Conservation (phyloP, 2,329 filamentous ascomycete species). For the Ceratocystis albifundus region DNA sequence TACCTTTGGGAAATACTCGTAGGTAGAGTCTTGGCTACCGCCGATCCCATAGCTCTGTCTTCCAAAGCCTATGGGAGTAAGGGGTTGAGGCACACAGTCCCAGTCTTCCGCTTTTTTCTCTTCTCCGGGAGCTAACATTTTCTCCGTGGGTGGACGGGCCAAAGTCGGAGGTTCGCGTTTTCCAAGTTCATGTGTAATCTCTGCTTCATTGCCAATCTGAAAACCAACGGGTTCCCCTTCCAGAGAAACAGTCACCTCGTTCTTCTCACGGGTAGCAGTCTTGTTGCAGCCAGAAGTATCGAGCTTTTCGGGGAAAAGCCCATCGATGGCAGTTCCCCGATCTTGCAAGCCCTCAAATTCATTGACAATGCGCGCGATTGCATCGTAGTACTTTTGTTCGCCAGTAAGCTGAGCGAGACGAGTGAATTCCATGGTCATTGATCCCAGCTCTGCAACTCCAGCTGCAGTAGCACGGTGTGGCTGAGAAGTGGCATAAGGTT, state of each 20-base stretch:
- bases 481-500: slow-evolving; percentile 50
- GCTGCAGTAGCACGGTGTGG: slow-evolving; percentile 50
- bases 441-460: slow-evolving; percentile 62
- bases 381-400: slow-evolving; percentile 77
- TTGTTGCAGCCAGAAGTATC: slow-evolving; percentile 70
- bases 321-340: slow-evolving; percentile 54
- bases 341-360: slow-evolving; percentile 65
- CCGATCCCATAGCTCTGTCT: slow-evolving; percentile 48
- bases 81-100: slow-evolving; percentile 49
- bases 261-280: slow-evolving; percentile 31
- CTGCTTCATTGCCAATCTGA: neutral
- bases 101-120: neutral
- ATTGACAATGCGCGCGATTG: slow-evolving; percentile 73
- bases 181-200: neutral
- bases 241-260: slow-evolving; percentile 19
- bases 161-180: neutral
- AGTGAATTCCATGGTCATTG: slow-evolving; percentile 79
- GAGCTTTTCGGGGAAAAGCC: slow-evolving; percentile 65
- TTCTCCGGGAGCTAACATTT: neutral
- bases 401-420: slow-evolving; percentile 75
- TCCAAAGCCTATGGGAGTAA: slow-evolving; percentile 39
- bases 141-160: neutral
- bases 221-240: slow-evolving; percentile 15
- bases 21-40: slow-evolving; percentile 56
- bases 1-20: slow-evolving; percentile 58